Conservation (phyloP, 306 rosid genomes). For the Corylus avellana region DNA sequence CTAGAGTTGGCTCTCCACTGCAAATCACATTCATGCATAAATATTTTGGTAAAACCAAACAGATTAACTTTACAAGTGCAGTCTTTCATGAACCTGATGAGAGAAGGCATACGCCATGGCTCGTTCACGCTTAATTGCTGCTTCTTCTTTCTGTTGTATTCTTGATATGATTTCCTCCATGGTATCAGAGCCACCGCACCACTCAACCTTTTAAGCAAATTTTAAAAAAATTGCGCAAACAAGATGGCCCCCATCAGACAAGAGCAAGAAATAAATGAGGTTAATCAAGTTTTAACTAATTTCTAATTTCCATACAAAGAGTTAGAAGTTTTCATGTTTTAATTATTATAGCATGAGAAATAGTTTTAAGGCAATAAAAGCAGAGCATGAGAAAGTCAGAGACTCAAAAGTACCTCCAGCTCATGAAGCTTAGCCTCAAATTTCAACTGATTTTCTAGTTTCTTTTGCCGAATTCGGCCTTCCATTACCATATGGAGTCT, state of each 20-base stretch:
- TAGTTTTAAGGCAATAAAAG: not conserved
- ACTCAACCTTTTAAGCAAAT: slow-evolving; percentile 1
- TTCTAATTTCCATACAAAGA: too few species aligned
- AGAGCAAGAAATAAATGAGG: too few species aligned
- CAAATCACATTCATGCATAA: slow-evolving; percentile 27
- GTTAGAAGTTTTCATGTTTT: too few species aligned
- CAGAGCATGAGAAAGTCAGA: not conserved
- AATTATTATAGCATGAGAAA: too few species aligned
- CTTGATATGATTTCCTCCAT: slow-evolving; percentile 76
- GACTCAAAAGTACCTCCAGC: slow-evolving; percentile 51
- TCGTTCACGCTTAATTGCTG: slow-evolving; percentile 66
- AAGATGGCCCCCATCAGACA: too few species aligned
- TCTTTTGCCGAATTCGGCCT: slow-evolving; percentile 59
- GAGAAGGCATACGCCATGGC: slow-evolving; percentile 89
- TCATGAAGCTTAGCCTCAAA: slow-evolving; percentile 75
- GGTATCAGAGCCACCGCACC: slow-evolving; percentile 78
- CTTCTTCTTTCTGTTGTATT: slow-evolving; percentile 73
- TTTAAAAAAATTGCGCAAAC: too few species aligned
- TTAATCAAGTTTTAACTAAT: too few species aligned
- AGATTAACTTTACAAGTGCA: not conserved
- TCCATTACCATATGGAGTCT: slow-evolving; percentile 69
- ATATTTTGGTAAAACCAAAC: not conserved
- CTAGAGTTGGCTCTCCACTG: slow-evolving; percentile 88
- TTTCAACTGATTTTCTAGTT: slow-evolving; percentile 60
- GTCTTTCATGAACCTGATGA: slow-evolving; percentile 60